These are phyloP conservation scores for Rhododendron simsii DNA, from an alignment of 148 eudicot genomes.

Conservation along the genomic window DNA sequence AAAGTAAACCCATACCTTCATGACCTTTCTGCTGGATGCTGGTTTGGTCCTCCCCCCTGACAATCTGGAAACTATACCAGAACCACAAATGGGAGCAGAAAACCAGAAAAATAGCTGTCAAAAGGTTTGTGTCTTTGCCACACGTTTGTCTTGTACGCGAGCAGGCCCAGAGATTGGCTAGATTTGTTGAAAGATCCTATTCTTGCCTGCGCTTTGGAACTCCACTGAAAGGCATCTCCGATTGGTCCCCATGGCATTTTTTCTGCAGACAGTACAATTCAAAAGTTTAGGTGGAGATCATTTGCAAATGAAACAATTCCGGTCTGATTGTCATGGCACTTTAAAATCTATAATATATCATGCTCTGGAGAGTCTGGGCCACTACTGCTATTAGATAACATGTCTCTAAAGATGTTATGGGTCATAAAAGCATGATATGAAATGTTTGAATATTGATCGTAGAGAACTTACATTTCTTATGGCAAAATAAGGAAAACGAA, in stretches of 20 bases:
- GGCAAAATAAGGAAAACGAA: neutral
- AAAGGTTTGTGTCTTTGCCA: neutral
- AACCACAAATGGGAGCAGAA: neutral
- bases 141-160: neutral
- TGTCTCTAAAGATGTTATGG: neutral
- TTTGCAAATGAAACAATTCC: neutral
- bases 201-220: neutral
- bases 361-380: neutral
- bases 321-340: neutral
- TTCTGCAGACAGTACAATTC: neutral
- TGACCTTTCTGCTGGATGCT: neutral
- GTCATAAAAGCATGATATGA: neutral
- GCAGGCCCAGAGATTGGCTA: neutral
- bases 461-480: neutral
- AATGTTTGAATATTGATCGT: neutral
- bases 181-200: slow-evolving; percentile 7
- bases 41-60: neutral
- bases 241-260: neutral
- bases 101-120: slow-evolving; percentile 4
- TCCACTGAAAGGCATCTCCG: slow-evolving; percentile 8
- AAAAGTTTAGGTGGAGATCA: neutral
- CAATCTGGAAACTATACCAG: neutral
- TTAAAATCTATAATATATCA: neutral
- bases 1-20: slow-evolving; percentile 9
- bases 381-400: neutral